These are phyloP conservation scores for Globisporangium irregulare DNA, from an alignment of 352 stramenopile genomes.

Conservation along the genomic window DNA sequence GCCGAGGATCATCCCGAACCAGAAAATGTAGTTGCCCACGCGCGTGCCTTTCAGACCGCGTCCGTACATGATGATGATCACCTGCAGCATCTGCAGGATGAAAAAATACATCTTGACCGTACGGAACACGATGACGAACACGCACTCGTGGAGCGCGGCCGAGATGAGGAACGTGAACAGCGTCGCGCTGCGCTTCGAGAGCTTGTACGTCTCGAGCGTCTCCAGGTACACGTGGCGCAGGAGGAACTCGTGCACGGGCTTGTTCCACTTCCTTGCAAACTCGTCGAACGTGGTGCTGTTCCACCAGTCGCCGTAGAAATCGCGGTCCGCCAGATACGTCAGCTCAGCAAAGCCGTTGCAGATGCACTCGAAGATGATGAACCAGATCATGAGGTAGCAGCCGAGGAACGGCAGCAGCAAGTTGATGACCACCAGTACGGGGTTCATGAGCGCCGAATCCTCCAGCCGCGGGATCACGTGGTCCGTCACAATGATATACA, in stretches of 20 bases:
- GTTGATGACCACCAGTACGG: conserved; percentile 60
- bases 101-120: conserved; percentile 93
- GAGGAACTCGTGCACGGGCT: conserved; percentile 96
- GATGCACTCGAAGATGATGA: conserved; percentile 96
- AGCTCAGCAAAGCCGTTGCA: conserved; percentile 95
- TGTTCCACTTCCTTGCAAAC: conserved; percentile 95
- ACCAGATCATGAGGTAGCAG: conserved; percentile 96
- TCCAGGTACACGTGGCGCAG: conserved; percentile 85
- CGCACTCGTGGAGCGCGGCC: conserved; percentile 93
- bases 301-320: conserved; percentile 98
- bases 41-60: conserved; percentile 67
- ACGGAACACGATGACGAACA: conserved; percentile 95
- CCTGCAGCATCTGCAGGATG: conserved; percentile 93
- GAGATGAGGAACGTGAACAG: conserved; percentile 93
- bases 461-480: conserved; percentile 85
- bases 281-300: conserved; percentile 93
- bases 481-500: conserved; percentile 91
- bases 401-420: conserved; percentile 93
- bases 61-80: conserved; percentile 89
- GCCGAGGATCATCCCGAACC: conserved; percentile 73
- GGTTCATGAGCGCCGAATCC: conserved; percentile 54
- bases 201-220: conserved; percentile 69
- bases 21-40: conserved; percentile 81
- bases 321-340: conserved; percentile 84
- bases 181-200: conserved; percentile 73